Conservation (phyloP, 2,329 filamentous ascomycete genomes). For the Ophiocordyceps robertsii region DNA sequence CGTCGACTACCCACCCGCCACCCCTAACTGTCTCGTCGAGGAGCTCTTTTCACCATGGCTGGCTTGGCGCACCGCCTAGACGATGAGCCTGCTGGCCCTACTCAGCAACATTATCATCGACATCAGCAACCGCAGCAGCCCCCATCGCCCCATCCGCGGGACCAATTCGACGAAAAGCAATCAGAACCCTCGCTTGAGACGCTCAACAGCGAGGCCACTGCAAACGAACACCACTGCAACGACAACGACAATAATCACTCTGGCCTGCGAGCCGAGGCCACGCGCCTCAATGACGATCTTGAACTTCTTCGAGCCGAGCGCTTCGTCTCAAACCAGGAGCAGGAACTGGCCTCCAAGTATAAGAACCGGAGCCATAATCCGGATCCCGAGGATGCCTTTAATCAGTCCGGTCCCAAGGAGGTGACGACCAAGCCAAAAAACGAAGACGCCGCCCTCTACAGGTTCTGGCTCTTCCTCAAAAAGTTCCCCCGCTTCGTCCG, state of each 20-base stretch:
- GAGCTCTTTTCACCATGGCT: neutral
- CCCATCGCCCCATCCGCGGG: neutral
- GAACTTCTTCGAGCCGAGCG: slow-evolving; percentile 34
- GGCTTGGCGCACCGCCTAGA: neutral
- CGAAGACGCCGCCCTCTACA: slow-evolving; percentile 20
- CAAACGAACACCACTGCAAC: slow-evolving; percentile 9
- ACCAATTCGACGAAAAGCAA: slow-evolving; percentile 11
- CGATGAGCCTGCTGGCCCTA: neutral
- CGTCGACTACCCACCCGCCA: neutral
- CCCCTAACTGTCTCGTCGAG: neutral
- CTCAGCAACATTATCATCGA: slow-evolving; percentile 4
- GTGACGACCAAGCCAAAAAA: slow-evolving; percentile 16
- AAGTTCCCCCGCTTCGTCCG: slow-evolving; percentile 37
- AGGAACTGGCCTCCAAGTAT: slow-evolving; percentile 11
- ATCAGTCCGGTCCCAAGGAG: slow-evolving; percentile 17
- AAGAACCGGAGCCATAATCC: slow-evolving; percentile 19
- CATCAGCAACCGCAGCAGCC: neutral
- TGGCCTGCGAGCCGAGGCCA: slow-evolving; percentile 17
- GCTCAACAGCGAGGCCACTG: slow-evolving; percentile 13
- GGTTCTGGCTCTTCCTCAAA: slow-evolving; percentile 29
- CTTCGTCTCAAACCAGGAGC: slow-evolving; percentile 28
- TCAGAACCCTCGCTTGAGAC: slow-evolving; percentile 15
- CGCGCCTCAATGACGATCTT: slow-evolving; percentile 32
- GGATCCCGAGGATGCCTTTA: slow-evolving; percentile 32
- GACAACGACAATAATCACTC: slow-evolving; percentile 9